Evolutionary conservation across 805 yeast genomes (phyloP), one percentile per base, ranked within the genome.

Genomic region (Ogataea corticis): DNA sequence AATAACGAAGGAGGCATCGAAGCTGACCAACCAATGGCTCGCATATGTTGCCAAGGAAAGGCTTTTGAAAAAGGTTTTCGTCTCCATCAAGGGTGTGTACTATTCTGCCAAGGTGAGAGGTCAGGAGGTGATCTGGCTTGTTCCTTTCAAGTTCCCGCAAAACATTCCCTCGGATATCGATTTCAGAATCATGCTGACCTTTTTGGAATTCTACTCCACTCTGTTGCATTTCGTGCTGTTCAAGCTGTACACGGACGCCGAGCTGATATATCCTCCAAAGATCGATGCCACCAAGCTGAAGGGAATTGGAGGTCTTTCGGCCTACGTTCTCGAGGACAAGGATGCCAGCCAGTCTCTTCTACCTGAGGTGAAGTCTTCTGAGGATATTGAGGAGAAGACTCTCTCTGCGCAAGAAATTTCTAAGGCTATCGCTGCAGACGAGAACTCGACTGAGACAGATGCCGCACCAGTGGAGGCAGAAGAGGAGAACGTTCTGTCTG

Each of bases 91-190:
- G 69, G 99, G 99, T 71, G 95, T 92, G 14, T 94, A 94, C 69
- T 94, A 92, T 64, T 89, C 90, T 66, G 98, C 97, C 28, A 79
- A 66, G 50, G 82, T 94, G 38, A 83, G 79, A 66, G 99, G 99
- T 55, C 96, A 90, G 67, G 96, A 88, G 55, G 77, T 94, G 37
- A 80, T 92, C 69, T 94, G 99, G 99, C 80, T 94, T 49, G 96
- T 89, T 38, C 99, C 99, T 18, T 94, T 85, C 78, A 94, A 90
- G 68, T 94, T 91, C 73, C 97, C 99, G 15, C 96, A 92, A 67
- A 87, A 87, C 67, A 85, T 94, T 56, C 98, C 99, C 38, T 70
- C 85, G 36, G 98, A 94, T 67, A 83, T 94, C 48, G 99, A 94
- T 70, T 92, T 94, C 75, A 80, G 94, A 68, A 89, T 94, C 72